Evolutionary conservation across 139 green algal species (phyloP).

Genomic region (Tetraselmis chui): DNA sequence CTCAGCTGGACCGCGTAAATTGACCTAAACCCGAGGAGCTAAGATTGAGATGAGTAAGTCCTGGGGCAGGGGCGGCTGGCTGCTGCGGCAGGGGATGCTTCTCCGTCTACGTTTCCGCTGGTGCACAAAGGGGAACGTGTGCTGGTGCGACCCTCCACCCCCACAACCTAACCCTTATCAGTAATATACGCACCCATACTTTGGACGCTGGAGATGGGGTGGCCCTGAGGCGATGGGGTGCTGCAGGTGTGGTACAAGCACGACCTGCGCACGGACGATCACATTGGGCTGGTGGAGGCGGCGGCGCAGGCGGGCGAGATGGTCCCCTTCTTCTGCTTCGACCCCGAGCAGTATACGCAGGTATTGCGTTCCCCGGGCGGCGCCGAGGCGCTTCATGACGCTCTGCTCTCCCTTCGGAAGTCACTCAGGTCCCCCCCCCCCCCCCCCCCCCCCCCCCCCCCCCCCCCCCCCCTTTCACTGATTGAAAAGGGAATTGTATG

Average conservation of each 20-base stretch:
- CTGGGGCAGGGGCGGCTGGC: too few species aligned
- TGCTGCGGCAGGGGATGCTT: neutral
- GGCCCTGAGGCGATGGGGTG: too few species aligned
- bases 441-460: too few species aligned
- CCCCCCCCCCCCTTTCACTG: too few species aligned
- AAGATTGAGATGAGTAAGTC: too few species aligned
- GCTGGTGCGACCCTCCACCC: neutral
- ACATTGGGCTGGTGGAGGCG: constrained; percentile 52
- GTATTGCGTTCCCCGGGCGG: constrained; percentile 25
- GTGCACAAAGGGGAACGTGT: neutral
- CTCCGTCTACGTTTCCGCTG: neutral
- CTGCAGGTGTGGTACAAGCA: constrained; percentile 63
- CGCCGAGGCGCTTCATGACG: constrained; percentile 29
- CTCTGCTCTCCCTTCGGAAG: constrained; percentile 22
- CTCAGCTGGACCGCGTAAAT: too few species aligned
- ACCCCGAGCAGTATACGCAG: constrained; percentile 26
- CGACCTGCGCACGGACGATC: constrained; percentile 73
- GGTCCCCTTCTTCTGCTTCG: constrained; percentile 50
- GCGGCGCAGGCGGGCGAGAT: constrained; percentile 7
- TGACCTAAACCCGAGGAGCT: too few species aligned
- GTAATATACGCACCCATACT: neutral
- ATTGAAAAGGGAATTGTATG: too few species aligned
- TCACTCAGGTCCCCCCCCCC: constrained; percentile 4
- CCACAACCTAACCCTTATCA: too few species aligned
- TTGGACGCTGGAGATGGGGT: neutral